A percentile compares a stretch with the other conserved stretches of the same genome.
Conservation (phyloP, 805 yeast genomes). For the Tetrapisispora fleetii region DNA sequence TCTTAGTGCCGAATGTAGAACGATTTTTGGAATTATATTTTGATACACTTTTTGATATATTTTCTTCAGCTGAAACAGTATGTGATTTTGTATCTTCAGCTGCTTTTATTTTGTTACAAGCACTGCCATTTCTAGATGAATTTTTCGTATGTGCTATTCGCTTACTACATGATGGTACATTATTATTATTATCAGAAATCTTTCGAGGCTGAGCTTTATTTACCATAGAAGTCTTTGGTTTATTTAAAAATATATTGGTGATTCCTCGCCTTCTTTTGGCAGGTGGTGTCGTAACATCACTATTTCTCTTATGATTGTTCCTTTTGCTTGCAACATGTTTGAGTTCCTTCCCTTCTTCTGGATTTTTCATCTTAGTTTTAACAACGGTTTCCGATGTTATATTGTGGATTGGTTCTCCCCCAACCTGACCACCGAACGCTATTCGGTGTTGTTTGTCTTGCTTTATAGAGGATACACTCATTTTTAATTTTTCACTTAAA, state of each 20-base stretch:
- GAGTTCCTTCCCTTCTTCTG: not conserved
- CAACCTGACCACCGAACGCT: slow-evolving; percentile 28
- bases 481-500: slow-evolving; percentile 15
- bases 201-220: not conserved
- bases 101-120: too few relatives aligned
- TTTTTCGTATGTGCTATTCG: not conserved
- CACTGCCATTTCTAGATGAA: not conserved
- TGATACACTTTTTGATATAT: not conserved
- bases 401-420: slow-evolving; percentile 5
- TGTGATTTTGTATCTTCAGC: too few relatives aligned
- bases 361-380: not conserved
- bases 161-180: not conserved
- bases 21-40: not conserved
- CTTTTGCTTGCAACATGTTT: not conserved
- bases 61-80: too few relatives aligned
- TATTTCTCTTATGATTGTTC: not conserved
- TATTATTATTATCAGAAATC: not conserved
- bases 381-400: not conserved
- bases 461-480: slow-evolving; percentile 9
- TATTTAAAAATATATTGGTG: not conserved
- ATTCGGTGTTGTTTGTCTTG: slow-evolving; percentile 16
- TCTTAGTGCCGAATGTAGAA: slow-evolving; percentile 5
- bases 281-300: not conserved
- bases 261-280: not conserved
- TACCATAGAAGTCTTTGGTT: not conserved